Evolutionary conservation across 192 early-diverging fungal genomes (phyloP), one percentile per base, ranked within the genome.

Genomic region (Anaeromyces robustus): DNA sequence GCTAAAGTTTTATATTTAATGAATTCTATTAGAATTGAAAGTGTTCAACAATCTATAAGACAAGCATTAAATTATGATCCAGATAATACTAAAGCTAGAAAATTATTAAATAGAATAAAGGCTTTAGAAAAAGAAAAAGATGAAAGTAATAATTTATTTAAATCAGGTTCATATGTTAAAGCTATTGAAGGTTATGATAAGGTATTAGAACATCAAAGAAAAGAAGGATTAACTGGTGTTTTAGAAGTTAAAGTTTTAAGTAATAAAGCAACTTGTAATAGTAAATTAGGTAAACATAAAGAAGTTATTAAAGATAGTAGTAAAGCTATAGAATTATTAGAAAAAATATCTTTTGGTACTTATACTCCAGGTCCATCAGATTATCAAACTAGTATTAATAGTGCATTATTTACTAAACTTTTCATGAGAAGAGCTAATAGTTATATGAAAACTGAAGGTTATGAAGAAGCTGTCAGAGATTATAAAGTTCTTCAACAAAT

Each of bases 401-500:
- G 78, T 80, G 86, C 78, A 41, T 85, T 91, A 30, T 96, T 94
- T 84, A 80, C 86, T 80, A 96, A 96, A 85, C 87, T 94, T 30
- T 89, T 93, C 80, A 90, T 93, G 39, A 88, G 94, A 39, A 89
- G 93, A 78, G 95, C 95, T 2, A 93, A 93, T 82, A 88, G 89
- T 77, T 88, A 90, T 81, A 86, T 90, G 82, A 94, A 95, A 85
- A 82, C 88, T 17, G 92, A 95, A 77, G 83, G 87, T 59, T 95
- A 91, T 82, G 92, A 93, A 80, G 92, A 96, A 30, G 93, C 94
- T 12, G 88, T 93, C 11, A 89, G 92, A n/a, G 94, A 95, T 85
- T 92, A 94, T 84, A 91, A 87, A 39, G 77, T 85, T n/a, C 89
- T 89, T 7, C 77, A 87, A 28, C 86, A 89, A 30, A 79, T 91